Conservation (phyloP, 1,284 basidiomycete genomes). For the Volvariella surrecta region DNA sequence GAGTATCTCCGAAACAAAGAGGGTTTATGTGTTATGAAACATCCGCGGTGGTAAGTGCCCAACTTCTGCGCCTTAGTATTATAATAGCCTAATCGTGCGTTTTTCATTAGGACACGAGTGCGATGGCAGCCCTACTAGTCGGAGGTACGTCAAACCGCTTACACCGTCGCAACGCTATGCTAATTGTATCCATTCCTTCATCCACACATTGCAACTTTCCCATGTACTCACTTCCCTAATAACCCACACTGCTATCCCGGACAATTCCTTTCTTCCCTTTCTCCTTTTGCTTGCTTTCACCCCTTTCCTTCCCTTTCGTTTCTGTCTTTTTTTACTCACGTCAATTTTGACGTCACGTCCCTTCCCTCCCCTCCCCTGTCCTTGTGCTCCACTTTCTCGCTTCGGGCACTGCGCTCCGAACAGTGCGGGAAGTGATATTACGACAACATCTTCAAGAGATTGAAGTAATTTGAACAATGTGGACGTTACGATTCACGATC, state of each 20-base stretch:
- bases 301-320: too few relatives aligned
- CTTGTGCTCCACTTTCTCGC: not conserved
- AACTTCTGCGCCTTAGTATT: not conserved
- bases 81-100: not conserved
- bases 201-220: too few relatives aligned
- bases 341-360: not conserved
- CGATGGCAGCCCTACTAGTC: slow-evolving; percentile 20
- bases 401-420: not conserved
- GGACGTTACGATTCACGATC: too few relatives aligned
- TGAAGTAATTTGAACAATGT: slow-evolving; percentile 11
- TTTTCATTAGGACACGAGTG: slow-evolving; percentile 19
- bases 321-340: too few relatives aligned
- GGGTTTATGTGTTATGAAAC: slow-evolving; percentile 44
- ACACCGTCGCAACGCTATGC: too few relatives aligned
- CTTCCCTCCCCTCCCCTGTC: not conserved
- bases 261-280: too few relatives aligned
- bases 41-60: slow-evolving; percentile 24
- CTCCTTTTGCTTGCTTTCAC: too few relatives aligned
- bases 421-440: slow-evolving; percentile 27
- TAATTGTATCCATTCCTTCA: too few relatives aligned
- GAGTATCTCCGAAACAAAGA: slow-evolving; percentile 34
- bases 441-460: slow-evolving; percentile 22
- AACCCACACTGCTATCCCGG: too few relatives aligned
- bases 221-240: too few relatives aligned
- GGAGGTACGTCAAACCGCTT: slow-evolving; percentile 7